These are phyloP conservation scores for Mucuna pruriens DNA, from an alignment of 306 rosid genomes.

Conservation along the genomic window DNA sequence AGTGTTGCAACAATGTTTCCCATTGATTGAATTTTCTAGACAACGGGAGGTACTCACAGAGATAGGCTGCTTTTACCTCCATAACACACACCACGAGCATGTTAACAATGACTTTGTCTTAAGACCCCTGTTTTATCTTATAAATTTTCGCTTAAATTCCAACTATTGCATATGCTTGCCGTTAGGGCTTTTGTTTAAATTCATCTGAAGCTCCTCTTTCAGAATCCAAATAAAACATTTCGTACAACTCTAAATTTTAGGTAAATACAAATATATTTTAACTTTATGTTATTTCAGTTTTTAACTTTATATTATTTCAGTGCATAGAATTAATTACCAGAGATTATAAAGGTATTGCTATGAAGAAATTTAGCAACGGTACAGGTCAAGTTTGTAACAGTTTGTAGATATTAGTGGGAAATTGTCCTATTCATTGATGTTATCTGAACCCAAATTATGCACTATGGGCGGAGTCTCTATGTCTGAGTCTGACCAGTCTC, in stretches of 20 bases:
- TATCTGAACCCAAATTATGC: background rate
- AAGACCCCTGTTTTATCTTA: background rate
- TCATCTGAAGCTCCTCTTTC: background rate
- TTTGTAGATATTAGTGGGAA: conserved; percentile 1
- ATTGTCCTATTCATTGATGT: background rate
- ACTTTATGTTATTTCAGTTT: background rate
- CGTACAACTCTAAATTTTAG: background rate
- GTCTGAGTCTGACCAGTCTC: background rate
- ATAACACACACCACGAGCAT: background rate
- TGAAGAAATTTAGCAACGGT: background rate
- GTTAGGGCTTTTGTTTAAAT: conserved; percentile 6
- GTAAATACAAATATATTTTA: background rate
- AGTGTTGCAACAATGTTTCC: background rate
- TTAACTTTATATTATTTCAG: background rate
- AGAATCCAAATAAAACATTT: conserved; percentile 21
- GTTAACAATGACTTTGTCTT: conserved; percentile 6
- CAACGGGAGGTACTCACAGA: background rate
- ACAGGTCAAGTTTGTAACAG: background rate
- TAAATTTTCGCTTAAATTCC: background rate
- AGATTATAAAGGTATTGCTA: background rate
- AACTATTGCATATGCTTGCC: background rate
- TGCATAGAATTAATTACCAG: background rate
- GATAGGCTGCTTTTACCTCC: conserved; percentile 18
- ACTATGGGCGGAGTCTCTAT: background rate
- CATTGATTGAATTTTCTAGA: conserved; percentile 25